Conservation (phyloP, 495 filamentous ascomycete genomes). For the Xylaria palmicola region DNA sequence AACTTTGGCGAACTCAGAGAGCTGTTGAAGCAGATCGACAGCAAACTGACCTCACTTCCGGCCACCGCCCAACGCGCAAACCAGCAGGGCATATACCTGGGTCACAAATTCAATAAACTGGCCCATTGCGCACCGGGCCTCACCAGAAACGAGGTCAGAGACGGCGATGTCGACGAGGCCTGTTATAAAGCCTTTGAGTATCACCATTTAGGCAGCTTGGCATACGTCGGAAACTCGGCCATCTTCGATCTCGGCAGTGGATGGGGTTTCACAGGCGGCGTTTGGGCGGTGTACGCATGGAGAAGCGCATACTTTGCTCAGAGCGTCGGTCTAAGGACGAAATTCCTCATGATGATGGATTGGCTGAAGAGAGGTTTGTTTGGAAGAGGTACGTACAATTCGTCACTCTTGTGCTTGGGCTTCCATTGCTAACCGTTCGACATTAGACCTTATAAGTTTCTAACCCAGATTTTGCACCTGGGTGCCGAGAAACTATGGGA, state of each 20-base stretch:
- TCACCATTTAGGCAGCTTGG: slow-evolving; percentile 84
- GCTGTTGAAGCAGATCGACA: slow-evolving; percentile 85
- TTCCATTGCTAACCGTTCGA: slow-evolving; percentile 29
- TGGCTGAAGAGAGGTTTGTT: slow-evolving; percentile 95
- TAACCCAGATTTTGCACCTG: slow-evolving; percentile 25
- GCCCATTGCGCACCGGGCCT: slow-evolving; percentile 77
- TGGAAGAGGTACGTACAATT: slow-evolving; percentile 77
- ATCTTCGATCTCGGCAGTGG: slow-evolving; percentile 83
- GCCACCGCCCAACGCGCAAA: slow-evolving; percentile 96
- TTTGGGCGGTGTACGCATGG: slow-evolving; percentile 97
- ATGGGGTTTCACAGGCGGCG: slow-evolving; percentile 74
- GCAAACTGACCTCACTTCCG: slow-evolving; percentile 80
- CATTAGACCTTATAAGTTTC: slow-evolving; percentile 66
- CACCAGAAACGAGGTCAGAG: slow-evolving; percentile 70
- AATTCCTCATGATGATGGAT: slow-evolving; percentile 93
- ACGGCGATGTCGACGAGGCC: slow-evolving; percentile 89
- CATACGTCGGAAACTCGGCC: slow-evolving; percentile 94
- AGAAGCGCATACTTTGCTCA: slow-evolving; percentile 96
- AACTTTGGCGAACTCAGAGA: slow-evolving; percentile 91
- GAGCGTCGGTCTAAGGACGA: slow-evolving; percentile 90
- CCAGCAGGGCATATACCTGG: slow-evolving; percentile 94
- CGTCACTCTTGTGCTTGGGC: neutral
- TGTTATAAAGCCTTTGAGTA: slow-evolving; percentile 97
- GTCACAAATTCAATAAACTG: slow-evolving; percentile 90
- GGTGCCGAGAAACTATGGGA: neutral